phyloP scores from a whole-genome alignment of 1,284 basidiomycete species.

The Chondrostereum purpureum region DNA sequence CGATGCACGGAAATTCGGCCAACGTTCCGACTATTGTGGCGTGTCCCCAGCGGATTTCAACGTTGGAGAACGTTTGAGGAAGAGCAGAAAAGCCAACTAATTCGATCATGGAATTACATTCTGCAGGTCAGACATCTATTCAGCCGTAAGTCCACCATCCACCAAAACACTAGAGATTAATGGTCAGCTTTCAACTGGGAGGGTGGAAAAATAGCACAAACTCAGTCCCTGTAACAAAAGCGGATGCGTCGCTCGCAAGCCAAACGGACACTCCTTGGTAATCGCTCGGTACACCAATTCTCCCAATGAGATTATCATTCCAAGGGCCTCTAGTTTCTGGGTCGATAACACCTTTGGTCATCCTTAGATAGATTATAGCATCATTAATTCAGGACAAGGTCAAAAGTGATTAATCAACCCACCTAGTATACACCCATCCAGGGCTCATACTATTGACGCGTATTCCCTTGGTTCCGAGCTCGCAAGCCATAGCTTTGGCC shows the following conservation, averaged over 20 bases:
- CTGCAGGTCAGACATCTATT: background rate
- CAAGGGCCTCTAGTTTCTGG: background rate
- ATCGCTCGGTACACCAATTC: background rate
- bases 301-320: background rate
- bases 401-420: background rate
- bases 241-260: background rate
- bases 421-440: slow-evolving; percentile 64
- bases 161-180: background rate
- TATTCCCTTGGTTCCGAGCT: slow-evolving; percentile 64
- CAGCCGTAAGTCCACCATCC: background rate
- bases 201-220: background rate
- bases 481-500: slow-evolving; percentile 74
- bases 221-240: background rate
- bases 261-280: background rate
- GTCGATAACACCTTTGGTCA: background rate
- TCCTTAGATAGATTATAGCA: too few species aligned
- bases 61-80: background rate
- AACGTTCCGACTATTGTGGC: too few species aligned
- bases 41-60: background rate
- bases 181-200: background rate
- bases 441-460: slow-evolving; percentile 67
- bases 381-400: background rate
- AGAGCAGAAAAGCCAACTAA: background rate
- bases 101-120: background rate
- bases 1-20: too few species aligned